Conservation (phyloP, 1,284 basidiomycete species). For the Cronartium ribicola region DNA sequence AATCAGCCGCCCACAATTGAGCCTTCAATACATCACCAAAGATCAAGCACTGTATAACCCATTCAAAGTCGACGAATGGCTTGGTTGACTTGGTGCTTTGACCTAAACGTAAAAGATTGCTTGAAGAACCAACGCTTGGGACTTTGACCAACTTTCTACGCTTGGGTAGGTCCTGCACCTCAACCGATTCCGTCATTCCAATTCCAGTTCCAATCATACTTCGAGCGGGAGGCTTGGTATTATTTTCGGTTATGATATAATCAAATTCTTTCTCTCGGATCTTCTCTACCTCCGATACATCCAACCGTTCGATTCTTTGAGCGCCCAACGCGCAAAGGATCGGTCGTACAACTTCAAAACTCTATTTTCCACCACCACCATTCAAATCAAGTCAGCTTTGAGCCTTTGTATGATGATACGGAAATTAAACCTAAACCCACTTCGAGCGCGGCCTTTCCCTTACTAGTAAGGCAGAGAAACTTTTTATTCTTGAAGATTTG, state of each 20-base stretch:
- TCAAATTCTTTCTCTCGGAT: background rate
- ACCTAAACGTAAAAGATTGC: slow-evolving; percentile 53
- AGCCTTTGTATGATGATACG: background rate
- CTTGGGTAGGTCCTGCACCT: slow-evolving; percentile 49
- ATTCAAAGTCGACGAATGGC: slow-evolving; percentile 57
- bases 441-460: background rate
- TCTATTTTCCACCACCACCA: background rate
- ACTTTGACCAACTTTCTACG: slow-evolving; percentile 48
- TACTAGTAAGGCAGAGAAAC: slow-evolving; percentile 3
- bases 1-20: background rate
- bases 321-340: slow-evolving; percentile 18
- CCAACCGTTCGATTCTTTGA: background rate
- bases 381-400: background rate
- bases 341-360: slow-evolving; percentile 6
- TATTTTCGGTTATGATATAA: slow-evolving; percentile 18
- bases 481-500: slow-evolving; percentile 5
- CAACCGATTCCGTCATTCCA: background rate
- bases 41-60: slow-evolving; percentile 77
- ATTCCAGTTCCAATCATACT: background rate
- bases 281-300: background rate
- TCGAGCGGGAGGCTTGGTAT: too few relatives aligned
- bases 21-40: slow-evolving; percentile 54
- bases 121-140: slow-evolving; percentile 68
- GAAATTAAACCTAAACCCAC: background rate
- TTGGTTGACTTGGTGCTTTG: slow-evolving; percentile 52